Percentiles rank a stretch among this genome's conserved stretches.
Conservation (phyloP, 2,329 filamentous ascomycete genomes). For the Aspergillus pseudoglaucus region DNA sequence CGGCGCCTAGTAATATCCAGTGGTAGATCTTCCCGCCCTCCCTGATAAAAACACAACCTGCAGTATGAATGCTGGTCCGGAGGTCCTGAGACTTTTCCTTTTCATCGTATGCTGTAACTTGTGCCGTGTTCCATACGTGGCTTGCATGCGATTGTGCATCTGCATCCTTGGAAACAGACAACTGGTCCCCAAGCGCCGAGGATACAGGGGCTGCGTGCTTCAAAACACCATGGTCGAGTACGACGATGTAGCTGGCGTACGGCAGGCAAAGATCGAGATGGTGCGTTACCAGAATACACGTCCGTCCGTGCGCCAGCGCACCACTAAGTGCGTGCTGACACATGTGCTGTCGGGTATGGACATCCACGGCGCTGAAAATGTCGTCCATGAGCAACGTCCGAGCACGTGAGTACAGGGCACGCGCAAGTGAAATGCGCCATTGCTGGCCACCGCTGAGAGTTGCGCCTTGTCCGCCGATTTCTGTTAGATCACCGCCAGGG, state of each 20-base stretch:
- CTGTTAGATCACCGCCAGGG: slow-evolving; percentile 65
- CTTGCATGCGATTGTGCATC: too few relatives aligned
- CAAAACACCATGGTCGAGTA: slow-evolving; percentile 3
- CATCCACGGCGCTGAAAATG: slow-evolving; percentile 71
- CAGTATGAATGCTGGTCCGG: too few relatives aligned
- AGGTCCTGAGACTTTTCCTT: too few relatives aligned
- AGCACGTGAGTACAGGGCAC: slow-evolving; percentile 69
- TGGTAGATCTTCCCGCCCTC: too few relatives aligned
- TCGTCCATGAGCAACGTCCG: slow-evolving; percentile 71
- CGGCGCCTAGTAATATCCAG: background rate
- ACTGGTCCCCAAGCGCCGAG: too few relatives aligned
- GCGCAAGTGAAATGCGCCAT: slow-evolving; percentile 69
- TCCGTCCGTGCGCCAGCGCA: slow-evolving; percentile 62
- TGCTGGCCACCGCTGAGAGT: slow-evolving; percentile 76
- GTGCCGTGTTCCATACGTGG: too few relatives aligned
- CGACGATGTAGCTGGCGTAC: slow-evolving; percentile 2
- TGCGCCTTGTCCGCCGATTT: slow-evolving; percentile 75
- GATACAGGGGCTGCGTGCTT: too few relatives aligned
- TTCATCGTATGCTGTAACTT: too few relatives aligned
- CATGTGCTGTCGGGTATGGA: slow-evolving; percentile 68
- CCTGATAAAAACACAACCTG: too few relatives aligned
- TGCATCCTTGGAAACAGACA: too few relatives aligned
- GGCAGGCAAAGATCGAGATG: slow-evolving; percentile 59
- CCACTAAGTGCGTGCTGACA: slow-evolving; percentile 68
- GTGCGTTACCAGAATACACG: slow-evolving; percentile 70